These are phyloP conservation scores for Neonectria ditissima DNA, from an alignment of 2,329 filamentous ascomycete genomes.

Conservation along the genomic window DNA sequence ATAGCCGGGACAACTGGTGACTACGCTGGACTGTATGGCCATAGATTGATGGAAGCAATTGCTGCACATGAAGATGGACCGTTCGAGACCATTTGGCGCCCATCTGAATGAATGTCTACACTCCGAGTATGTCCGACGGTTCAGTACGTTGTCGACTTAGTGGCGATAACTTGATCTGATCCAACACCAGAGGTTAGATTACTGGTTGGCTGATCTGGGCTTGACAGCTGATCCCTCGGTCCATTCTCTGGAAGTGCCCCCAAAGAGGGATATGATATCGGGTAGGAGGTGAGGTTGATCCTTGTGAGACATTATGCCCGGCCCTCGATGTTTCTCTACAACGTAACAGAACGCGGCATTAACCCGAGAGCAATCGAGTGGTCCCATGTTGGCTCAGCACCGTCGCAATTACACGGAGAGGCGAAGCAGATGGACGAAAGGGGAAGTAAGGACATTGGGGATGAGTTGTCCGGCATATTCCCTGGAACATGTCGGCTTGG, in stretches of 20 bases:
- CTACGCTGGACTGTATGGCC: not conserved
- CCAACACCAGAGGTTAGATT: not conserved
- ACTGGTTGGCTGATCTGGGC: not conserved
- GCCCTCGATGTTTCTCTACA: not conserved
- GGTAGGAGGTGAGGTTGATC: not conserved
- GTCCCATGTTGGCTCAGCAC: slow-evolving; percentile 3
- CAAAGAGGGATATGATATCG: not conserved
- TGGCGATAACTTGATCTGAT: not conserved
- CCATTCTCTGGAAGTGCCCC: not conserved
- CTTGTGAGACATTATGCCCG: not conserved
- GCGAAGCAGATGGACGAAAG: slow-evolving; percentile 1
- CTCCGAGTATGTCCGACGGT: not conserved
- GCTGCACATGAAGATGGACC: not conserved
- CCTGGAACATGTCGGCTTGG: not conserved
- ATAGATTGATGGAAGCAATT: not conserved
- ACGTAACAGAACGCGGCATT: not conserved
- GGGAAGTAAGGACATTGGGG: not conserved
- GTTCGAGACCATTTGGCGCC: not conserved
- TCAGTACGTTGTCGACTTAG: not conserved
- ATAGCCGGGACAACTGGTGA: not conserved
- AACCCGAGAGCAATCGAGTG: slow-evolving; percentile 7
- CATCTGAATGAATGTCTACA: not conserved
- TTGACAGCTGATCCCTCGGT: slow-evolving; percentile 4
- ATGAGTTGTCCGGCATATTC: slow-evolving; percentile 1
- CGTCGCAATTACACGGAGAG: not conserved